Percentiles rank a stretch among this genome's conserved stretches.
Conservation (phyloP, 2,329 filamentous ascomycete genomes). For the Hirsutella minnesotensis region DNA sequence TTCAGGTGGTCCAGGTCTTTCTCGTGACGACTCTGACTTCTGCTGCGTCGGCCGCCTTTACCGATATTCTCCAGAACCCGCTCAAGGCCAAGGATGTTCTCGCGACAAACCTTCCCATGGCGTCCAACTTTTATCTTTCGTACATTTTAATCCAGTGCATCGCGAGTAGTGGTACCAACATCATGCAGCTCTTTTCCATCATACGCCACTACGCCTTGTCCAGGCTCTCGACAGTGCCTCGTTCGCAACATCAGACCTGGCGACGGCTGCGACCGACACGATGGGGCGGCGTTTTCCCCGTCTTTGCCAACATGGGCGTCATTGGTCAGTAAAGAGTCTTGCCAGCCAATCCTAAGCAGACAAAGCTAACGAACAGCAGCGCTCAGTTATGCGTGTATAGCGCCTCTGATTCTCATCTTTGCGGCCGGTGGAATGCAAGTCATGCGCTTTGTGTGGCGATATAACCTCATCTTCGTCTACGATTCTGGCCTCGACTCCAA, state of each 20-base stretch:
- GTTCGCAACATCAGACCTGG: slow-evolving; percentile 72
- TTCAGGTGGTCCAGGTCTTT: slow-evolving; percentile 88
- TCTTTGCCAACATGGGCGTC: slow-evolving; percentile 70
- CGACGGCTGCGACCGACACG: slow-evolving; percentile 58
- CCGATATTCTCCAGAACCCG: slow-evolving; percentile 52
- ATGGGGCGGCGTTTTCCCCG: slow-evolving; percentile 74
- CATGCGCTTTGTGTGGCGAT: slow-evolving; percentile 80
- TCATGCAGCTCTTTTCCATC: slow-evolving; percentile 63
- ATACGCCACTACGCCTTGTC: slow-evolving; percentile 45
- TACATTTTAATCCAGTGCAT: slow-evolving; percentile 93
- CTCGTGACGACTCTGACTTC: slow-evolving; percentile 75
- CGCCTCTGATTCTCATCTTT: slow-evolving; percentile 74
- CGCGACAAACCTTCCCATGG: slow-evolving; percentile 62
- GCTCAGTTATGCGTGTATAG: slow-evolving; percentile 77
- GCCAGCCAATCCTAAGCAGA: too few relatives aligned
- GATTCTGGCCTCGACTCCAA: slow-evolving; percentile 77
- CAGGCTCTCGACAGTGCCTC: slow-evolving; percentile 64
- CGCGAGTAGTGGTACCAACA: slow-evolving; percentile 59
- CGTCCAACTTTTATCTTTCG: slow-evolving; percentile 86
- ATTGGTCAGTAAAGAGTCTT: slow-evolving; percentile 59
- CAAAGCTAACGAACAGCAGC: too few relatives aligned
- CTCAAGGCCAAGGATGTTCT: slow-evolving; percentile 50
- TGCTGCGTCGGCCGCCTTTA: slow-evolving; percentile 59
- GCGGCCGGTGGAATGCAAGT: slow-evolving; percentile 65
- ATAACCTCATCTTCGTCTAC: slow-evolving; percentile 82